These are phyloP conservation scores for Goffeauzyma gilvescens DNA, from an alignment of 768 basidiomycete species.

Conservation along the genomic window DNA sequence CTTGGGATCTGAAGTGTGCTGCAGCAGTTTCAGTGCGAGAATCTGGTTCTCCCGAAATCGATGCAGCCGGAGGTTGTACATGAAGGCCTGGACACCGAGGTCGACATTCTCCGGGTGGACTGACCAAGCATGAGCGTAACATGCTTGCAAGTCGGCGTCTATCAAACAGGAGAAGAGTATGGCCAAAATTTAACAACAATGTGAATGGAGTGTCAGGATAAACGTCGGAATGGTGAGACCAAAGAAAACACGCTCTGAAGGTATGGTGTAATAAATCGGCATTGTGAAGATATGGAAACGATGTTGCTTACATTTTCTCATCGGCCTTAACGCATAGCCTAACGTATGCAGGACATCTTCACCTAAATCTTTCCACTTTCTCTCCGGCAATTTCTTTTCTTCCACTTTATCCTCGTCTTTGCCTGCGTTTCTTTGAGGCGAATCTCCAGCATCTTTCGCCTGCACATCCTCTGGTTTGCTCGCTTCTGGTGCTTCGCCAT, in stretches of 20 bases:
- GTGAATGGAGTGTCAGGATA: too few relatives aligned
- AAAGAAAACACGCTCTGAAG: too few relatives aligned
- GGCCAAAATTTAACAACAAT: too few relatives aligned
- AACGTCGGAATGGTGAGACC: too few relatives aligned
- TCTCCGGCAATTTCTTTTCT: background rate
- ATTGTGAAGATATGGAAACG: too few relatives aligned
- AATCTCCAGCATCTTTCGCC: too few relatives aligned
- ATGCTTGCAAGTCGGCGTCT: too few relatives aligned
- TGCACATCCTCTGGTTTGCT: background rate
- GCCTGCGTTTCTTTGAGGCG: too few relatives aligned
- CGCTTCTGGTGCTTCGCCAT: too few relatives aligned
- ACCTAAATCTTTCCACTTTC: background rate
- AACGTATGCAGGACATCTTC: background rate
- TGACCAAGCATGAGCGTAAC: constrained; percentile 4
- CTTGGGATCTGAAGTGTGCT: constrained; percentile 3
- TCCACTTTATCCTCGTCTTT: background rate
- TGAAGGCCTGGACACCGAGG: constrained; percentile 1
- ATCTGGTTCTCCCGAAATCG: background rate
- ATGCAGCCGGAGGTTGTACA: background rate
- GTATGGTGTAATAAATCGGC: too few relatives aligned
- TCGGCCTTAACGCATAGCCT: constrained; percentile 1
- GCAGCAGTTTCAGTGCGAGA: background rate
- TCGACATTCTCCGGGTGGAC: constrained; percentile 1
- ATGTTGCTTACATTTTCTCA: background rate
- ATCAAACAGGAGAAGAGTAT: too few relatives aligned